Evolutionary conservation across 192 early-diverging fungal species (phyloP).

Genomic region (Helicostylum pulchrum): DNA sequence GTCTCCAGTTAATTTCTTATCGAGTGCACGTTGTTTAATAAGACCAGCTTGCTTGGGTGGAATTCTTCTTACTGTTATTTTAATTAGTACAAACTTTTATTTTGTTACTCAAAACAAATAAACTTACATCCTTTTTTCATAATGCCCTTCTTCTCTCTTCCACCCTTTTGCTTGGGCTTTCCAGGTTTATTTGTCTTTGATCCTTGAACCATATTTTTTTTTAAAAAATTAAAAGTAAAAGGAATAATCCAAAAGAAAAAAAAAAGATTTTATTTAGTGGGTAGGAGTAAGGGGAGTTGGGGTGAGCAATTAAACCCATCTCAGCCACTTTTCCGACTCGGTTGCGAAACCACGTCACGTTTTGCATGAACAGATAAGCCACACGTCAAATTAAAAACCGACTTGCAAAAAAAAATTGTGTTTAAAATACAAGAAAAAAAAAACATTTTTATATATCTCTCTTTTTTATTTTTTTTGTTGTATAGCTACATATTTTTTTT

Average conservation of each 20-base stretch:
- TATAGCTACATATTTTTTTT: slow-evolving; percentile 1
- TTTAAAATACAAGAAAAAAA: neutral
- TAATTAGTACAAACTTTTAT: neutral
- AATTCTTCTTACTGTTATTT: slow-evolving; percentile 26
- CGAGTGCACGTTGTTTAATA: slow-evolving; percentile 25
- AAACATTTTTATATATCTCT: slow-evolving; percentile 1
- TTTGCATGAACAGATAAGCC: slow-evolving; percentile 5
- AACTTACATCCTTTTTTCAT: slow-evolving; percentile 27
- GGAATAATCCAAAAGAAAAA: neutral
- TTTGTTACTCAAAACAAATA: too few relatives aligned
- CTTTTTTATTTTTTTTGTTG: slow-evolving; percentile 1
- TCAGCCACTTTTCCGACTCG: too few relatives aligned
- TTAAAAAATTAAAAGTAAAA: slow-evolving; percentile 1
- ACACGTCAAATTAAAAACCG: neutral
- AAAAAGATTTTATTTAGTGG: too few relatives aligned
- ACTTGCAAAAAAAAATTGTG: neutral
- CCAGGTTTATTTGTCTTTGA: slow-evolving; percentile 6
- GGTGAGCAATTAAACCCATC: neutral
- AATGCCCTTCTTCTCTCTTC: slow-evolving; percentile 21
- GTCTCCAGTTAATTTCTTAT: slow-evolving; percentile 48
- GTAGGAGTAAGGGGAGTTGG: too few relatives aligned
- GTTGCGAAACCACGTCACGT: too few relatives aligned
- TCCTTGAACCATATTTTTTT: slow-evolving; percentile 20
- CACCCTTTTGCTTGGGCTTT: slow-evolving; percentile 9
- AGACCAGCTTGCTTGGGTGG: slow-evolving; percentile 35